These are phyloP conservation scores for Pleurostoma richardsiae DNA, from an alignment of 2,329 filamentous ascomycete species.

Conservation along the genomic window DNA sequence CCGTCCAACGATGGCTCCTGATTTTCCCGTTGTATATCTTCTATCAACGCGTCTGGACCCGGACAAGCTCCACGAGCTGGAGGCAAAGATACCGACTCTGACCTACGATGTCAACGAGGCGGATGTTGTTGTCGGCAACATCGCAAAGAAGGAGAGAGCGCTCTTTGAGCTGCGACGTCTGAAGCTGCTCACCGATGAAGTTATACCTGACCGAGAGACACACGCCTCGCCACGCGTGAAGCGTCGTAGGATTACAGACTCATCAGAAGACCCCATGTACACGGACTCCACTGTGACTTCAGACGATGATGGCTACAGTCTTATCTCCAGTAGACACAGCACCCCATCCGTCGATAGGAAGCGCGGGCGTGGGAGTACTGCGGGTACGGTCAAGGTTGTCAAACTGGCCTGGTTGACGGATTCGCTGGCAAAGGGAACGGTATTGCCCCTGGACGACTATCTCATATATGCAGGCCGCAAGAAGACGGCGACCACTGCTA, in stretches of 20 bases:
- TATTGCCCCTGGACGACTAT: slow-evolving; percentile 46
- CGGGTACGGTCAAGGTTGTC: slow-evolving; percentile 40
- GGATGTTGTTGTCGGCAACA: slow-evolving; percentile 67
- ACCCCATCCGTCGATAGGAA: neutral
- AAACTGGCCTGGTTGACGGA: slow-evolving; percentile 55
- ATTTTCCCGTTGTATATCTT: slow-evolving; percentile 65
- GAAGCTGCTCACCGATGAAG: slow-evolving; percentile 54
- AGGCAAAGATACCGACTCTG: slow-evolving; percentile 59
- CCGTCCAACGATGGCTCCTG: slow-evolving; percentile 18
- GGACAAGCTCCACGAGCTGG: slow-evolving; percentile 57
- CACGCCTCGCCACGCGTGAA: slow-evolving; percentile 17
- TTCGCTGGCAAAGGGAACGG: slow-evolving; percentile 34
- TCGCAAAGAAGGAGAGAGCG: slow-evolving; percentile 65
- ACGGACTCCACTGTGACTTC: slow-evolving; percentile 17
- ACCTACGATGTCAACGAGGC: slow-evolving; percentile 72
- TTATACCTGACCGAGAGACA: slow-evolving; percentile 12
- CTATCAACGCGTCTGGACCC: slow-evolving; percentile 64
- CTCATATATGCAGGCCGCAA: slow-evolving; percentile 45
- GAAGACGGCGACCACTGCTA: neutral
- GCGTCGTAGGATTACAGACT: slow-evolving; percentile 11
- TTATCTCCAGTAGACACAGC: neutral
- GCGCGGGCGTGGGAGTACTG: neutral
- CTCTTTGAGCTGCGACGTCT: slow-evolving; percentile 70
- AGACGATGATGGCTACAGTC: slow-evolving; percentile 11
- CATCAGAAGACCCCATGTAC: slow-evolving; percentile 4